Evolutionary conservation across 306 rosid species (phyloP).

Genomic region (Corylus avellana): DNA sequence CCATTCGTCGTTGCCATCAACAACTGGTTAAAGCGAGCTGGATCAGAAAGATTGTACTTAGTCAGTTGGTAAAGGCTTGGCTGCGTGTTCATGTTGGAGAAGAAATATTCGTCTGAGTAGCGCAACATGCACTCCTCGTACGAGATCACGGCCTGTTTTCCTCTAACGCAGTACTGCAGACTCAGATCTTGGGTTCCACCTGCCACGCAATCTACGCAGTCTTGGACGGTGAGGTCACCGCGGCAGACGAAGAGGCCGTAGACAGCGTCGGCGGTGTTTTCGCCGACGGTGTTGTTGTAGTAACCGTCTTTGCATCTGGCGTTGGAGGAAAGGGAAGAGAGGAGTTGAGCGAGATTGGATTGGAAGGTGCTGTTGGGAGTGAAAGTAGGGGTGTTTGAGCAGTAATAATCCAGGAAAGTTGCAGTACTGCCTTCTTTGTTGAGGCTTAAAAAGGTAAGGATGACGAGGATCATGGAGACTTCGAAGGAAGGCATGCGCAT

Average conservation of each 20-base stretch:
- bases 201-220: constrained; percentile 45
- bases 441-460: not conserved
- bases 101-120: constrained; percentile 33
- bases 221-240: constrained; percentile 30
- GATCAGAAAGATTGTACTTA: not conserved
- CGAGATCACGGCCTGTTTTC: constrained; percentile 47
- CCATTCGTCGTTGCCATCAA: constrained; percentile 1
- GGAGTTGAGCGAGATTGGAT: constrained; percentile 28
- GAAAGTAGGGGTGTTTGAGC: constrained; percentile 11
- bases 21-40: not conserved
- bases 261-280: constrained; percentile 6
- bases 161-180: constrained; percentile 13
- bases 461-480: not conserved
- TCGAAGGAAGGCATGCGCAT: not conserved
- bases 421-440: not conserved
- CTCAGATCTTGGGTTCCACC: constrained; percentile 29
- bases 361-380: constrained; percentile 39
- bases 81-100: constrained; percentile 15
- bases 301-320: constrained; percentile 24
- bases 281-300: constrained; percentile 1
- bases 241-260: constrained; percentile 40
- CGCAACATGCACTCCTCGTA: constrained; percentile 19
- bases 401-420: too few relatives aligned
- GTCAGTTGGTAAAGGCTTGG: too few relatives aligned
- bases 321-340: constrained; percentile 21